Conservation (phyloP, 208 protist genomes). For the Trichomonas vaginalis region DNA sequence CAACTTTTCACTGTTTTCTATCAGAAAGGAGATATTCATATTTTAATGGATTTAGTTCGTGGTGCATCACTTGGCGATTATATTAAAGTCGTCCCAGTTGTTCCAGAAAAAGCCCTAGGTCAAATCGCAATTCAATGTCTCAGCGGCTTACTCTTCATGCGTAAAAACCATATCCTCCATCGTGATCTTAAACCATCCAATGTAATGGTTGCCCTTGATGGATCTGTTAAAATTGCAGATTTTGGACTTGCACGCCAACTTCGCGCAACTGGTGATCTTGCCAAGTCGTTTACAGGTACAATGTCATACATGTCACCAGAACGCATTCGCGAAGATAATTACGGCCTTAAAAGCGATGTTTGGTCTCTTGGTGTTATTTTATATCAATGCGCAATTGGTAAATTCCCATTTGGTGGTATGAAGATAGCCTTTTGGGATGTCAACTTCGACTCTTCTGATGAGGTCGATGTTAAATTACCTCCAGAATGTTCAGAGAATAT, state of each 20-base stretch:
- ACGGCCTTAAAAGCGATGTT: neutral
- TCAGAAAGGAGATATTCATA: neutral
- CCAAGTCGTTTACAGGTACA: neutral
- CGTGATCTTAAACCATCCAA: neutral
- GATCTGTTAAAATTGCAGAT: slow-evolving; percentile 15
- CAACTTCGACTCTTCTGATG: neutral
- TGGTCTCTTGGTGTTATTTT: neutral
- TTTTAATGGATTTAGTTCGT: neutral
- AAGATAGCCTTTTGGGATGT: neutral
- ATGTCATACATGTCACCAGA: slow-evolving; percentile 7
- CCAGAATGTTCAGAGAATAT: neutral
- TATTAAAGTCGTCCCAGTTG: neutral
- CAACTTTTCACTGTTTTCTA: neutral
- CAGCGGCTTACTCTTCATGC: neutral
- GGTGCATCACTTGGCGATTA: neutral
- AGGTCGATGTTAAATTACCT: neutral
- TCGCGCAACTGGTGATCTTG: neutral
- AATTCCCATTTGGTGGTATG: neutral
- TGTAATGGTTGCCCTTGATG: neutral
- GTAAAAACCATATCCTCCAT: neutral
- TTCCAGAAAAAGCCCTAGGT: neutral
- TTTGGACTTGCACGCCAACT: neutral
- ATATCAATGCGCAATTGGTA: neutral
- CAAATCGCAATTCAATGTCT: neutral
- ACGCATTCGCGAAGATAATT: neutral